A percentile compares a stretch with the other conserved stretches of the same genome.
Conservation (phyloP, 169 alveolate genomes). For the Plasmodium coatneyi region DNA sequence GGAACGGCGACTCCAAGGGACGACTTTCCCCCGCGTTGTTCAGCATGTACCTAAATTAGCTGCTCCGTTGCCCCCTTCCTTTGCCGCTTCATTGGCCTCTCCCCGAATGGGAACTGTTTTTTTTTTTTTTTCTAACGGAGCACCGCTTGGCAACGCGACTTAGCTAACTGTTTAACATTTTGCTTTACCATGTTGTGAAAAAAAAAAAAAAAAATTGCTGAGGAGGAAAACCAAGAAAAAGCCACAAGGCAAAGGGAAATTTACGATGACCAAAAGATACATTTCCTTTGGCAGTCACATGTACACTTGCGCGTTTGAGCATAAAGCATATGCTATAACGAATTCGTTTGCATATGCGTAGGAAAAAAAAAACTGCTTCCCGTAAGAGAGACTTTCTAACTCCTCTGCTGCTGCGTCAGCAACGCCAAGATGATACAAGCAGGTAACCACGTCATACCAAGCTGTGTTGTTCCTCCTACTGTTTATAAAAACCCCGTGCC, state of each 20-base stretch:
- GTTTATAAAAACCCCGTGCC: background rate
- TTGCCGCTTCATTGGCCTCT: background rate
- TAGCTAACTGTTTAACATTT: background rate
- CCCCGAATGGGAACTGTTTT: background rate
- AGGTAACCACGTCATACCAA: background rate
- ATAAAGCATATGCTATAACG: background rate
- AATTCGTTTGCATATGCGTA: background rate
- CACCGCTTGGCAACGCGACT: background rate
- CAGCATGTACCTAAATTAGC: background rate
- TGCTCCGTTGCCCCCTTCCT: background rate
- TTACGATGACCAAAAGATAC: background rate
- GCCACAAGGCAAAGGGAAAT: background rate
- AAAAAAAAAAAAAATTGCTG: background rate
- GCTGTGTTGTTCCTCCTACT: background rate
- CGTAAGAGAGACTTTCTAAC: background rate
- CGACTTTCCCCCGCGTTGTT: background rate
- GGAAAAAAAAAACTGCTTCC: background rate
- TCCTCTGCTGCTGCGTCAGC: background rate
- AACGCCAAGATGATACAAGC: constrained; percentile 62
- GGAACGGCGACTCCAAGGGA: background rate
- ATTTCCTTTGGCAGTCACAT: background rate
- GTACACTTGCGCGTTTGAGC: background rate
- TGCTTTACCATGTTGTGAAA: background rate
- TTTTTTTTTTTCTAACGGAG: background rate
- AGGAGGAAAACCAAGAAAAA: background rate